Evolutionary conservation across 192 early-diverging fungal genomes (phyloP), one percentile per base, ranked within the genome.

Genomic region (Backusella liffmaniae): DNA sequence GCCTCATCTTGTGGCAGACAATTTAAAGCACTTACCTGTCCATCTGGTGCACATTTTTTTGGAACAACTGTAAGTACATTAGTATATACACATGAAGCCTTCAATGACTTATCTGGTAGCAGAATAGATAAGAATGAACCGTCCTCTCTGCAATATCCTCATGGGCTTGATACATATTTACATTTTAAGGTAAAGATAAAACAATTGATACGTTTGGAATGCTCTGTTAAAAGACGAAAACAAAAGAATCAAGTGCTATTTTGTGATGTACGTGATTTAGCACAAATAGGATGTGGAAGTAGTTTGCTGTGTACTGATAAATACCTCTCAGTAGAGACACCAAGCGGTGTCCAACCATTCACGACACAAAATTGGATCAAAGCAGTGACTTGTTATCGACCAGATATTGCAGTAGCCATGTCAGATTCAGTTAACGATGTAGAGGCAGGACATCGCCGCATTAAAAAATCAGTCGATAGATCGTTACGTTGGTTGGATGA

Each of bases 1-100:
- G 3, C 87, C 84, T 30, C 88, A 90, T 76, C 76, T 90, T 65
- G 83, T 87, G 2, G 79, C 86, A 1, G 87, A 90, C 53, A 88
- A 82, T 56, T 65, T 88, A 73, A 73, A 80, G 6, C 56, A 59
- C 1, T 76, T 87, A 44, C 78, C 81, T 30, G 76, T 82, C 32
- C 78, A 76, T 67, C 77, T 84, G n/a, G 42, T 85, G 13, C 82
- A 82, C 49, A 65, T 90, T 5, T 76, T 79, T 3, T 59, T 88
- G 62, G 88, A 90, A 42, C 83, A 88, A 56, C 79, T 90, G 82
- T 83, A 80, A 79, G 74, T 21, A 10, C n/a, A 12, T 8, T 21
- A 18, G 37, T 39, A 39, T 2, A 39, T 23, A 15, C 18, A 32
- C 1, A n/a, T 5, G 12, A 23, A 65, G 30, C 10, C 15, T 26